Conservation (phyloP, 2,329 filamentous ascomycete species). For the Magnaporthiopsis incrustans region DNA sequence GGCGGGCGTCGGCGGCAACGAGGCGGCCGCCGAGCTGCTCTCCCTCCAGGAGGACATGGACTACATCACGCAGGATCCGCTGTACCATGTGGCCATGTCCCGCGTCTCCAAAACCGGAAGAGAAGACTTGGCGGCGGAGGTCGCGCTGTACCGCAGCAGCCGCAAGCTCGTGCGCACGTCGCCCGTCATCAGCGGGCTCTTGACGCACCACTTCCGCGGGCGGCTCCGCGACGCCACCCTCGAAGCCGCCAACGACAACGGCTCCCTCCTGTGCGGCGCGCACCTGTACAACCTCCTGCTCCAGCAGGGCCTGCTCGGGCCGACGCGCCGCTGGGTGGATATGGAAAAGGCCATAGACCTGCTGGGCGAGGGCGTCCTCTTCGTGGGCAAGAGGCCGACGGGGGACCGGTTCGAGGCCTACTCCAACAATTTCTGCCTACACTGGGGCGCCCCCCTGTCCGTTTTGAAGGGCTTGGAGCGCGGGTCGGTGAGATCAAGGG, state of each 20-base stretch:
- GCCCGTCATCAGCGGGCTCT: slow-evolving; percentile 21
- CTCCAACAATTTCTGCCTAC: slow-evolving; percentile 27
- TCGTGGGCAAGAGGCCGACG: slow-evolving; percentile 25
- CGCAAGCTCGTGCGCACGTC: not conserved
- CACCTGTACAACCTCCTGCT: slow-evolving; percentile 35
- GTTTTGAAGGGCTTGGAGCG: no score
- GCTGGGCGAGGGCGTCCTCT: slow-evolving; percentile 24
- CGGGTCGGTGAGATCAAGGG: no score
- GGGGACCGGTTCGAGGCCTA: slow-evolving; percentile 20
- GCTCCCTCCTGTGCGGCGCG: slow-evolving; percentile 25
- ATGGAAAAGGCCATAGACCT: slow-evolving; percentile 23
- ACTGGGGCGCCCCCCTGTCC: slow-evolving; percentile 25
- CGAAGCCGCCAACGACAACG: slow-evolving; percentile 27
- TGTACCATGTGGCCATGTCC: no score
- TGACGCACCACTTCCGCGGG: slow-evolving; percentile 22
- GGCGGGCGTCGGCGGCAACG: no score
- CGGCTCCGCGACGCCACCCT: slow-evolving; percentile 24
- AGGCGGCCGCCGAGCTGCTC: no score
- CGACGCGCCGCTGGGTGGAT: slow-evolving; percentile 25
- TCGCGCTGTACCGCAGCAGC: no score
- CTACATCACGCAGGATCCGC: no score
- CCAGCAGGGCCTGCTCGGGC: slow-evolving; percentile 19
- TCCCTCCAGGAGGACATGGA: no score
- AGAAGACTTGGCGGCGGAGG: no score
- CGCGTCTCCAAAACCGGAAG: no score